Conservation (phyloP, 306 rosid species). For the Begonia fuchsioides region DNA sequence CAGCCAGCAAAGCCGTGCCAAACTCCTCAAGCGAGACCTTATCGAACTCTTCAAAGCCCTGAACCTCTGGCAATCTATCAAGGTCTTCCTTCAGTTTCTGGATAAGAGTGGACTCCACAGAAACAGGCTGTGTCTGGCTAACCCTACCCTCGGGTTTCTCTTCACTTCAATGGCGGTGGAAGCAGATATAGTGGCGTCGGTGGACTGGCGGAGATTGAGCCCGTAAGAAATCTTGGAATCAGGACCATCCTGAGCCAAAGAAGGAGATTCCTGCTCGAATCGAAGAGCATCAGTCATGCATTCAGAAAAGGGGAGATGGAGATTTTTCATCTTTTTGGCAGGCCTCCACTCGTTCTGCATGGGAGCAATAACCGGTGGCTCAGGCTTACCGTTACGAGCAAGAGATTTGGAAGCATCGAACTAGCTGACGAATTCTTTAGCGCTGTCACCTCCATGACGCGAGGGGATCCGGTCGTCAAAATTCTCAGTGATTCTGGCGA, state of each 20-base stretch:
- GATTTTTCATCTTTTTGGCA: slow-evolving; percentile 26
- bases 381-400: slow-evolving; percentile 6
- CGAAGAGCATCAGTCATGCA: slow-evolving; percentile 15
- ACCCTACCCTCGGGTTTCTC: background rate
- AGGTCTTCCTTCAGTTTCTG: slow-evolving; percentile 48
- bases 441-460: background rate
- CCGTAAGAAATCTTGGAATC: slow-evolving; percentile 35
- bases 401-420: slow-evolving; percentile 17
- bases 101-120: slow-evolving; percentile 19
- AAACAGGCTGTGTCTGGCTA: background rate
- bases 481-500: slow-evolving; percentile 11
- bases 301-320: slow-evolving; percentile 14
- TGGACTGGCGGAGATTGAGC: slow-evolving; percentile 30
- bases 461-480: background rate
- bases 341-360: slow-evolving; percentile 22
- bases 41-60: slow-evolving; percentile 50
- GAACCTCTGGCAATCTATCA: slow-evolving; percentile 40
- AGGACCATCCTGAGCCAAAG: slow-evolving; percentile 7
- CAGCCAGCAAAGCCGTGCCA: slow-evolving; percentile 60
- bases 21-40: slow-evolving; percentile 70
- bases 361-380: slow-evolving; percentile 11
- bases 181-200: background rate
- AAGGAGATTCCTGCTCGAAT: slow-evolving; percentile 24
- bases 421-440: slow-evolving; percentile 17
- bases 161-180: background rate